These are phyloP conservation scores for Biscutella auriculata DNA, from an alignment of 441 rosid genomes.

Conservation along the genomic window DNA sequence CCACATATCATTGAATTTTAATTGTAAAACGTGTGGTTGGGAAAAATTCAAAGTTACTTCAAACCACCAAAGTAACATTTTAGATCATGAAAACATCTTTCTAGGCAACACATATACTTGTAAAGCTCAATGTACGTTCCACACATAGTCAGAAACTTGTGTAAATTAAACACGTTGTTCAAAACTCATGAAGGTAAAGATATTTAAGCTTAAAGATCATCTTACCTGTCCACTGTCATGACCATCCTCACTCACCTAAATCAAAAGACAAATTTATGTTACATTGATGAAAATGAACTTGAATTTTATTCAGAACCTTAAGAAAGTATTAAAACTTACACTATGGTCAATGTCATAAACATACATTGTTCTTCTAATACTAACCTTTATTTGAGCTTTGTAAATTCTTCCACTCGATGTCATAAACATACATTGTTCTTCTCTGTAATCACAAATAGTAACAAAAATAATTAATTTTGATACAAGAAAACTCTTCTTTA, in stretches of 20 bases:
- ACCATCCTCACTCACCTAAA: slow-evolving; percentile 58
- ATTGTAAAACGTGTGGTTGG: no score
- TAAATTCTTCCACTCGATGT: slow-evolving; percentile 42
- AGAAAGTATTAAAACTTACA: slow-evolving; percentile 28
- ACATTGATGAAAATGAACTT: neutral
- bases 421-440: slow-evolving; percentile 32
- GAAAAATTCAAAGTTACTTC: no score
- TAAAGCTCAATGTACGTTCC: neutral
- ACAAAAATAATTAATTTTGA: neutral
- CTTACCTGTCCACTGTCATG: slow-evolving; percentile 62
- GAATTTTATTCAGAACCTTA: neutral
- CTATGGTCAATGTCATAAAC: slow-evolving; percentile 68
- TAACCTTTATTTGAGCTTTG: slow-evolving; percentile 55
- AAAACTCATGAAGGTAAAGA: neutral
- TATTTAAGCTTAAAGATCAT: neutral
- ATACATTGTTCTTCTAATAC: slow-evolving; percentile 57
- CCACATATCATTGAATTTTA: no score
- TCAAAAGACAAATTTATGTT: slow-evolving; percentile 2
- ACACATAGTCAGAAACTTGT: neutral
- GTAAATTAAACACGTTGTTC: neutral
- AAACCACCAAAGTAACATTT: no score
- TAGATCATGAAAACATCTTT: no score
- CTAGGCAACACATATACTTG: neutral
- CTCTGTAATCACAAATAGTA: slow-evolving; percentile 26
- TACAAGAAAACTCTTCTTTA: neutral